These are phyloP conservation scores for Chenopodium suecicum DNA, from an alignment of 148 eudicot genomes.

Conservation along the genomic window DNA sequence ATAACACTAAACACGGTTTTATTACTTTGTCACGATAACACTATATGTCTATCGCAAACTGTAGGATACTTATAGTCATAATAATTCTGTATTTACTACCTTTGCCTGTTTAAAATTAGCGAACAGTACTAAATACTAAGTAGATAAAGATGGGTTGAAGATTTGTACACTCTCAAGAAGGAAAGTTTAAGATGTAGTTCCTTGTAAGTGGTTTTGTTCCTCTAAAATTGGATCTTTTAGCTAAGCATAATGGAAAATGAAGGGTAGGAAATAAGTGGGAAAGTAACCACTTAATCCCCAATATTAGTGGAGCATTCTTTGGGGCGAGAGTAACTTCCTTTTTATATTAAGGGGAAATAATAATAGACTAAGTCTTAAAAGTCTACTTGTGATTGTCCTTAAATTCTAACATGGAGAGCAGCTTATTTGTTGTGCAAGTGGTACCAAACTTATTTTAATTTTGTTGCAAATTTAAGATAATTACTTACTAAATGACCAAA, in stretches of 20 bases:
- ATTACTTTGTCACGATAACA: no score
- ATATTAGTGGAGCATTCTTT: constrained; percentile 26
- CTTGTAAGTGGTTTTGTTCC: background rate
- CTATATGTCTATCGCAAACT: no score
- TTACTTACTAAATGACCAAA: constrained; percentile 9
- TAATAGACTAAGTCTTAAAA: constrained; percentile 7
- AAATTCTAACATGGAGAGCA: constrained; percentile 22
- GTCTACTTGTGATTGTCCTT: constrained; percentile 1
- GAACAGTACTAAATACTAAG: background rate
- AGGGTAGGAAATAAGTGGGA: constrained; percentile 21
- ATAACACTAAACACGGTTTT: no score
- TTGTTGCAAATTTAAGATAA: background rate
- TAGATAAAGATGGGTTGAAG: background rate
- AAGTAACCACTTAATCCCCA: constrained; percentile 10
- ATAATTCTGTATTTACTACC: no score
- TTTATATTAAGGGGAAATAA: constrained; percentile 1
- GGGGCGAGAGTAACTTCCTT: constrained; percentile 17
- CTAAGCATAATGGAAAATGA: constrained; percentile 14
- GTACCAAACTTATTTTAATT: constrained; percentile 1
- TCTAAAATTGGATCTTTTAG: constrained; percentile 17
- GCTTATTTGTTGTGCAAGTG: constrained; percentile 7
- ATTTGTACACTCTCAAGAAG: background rate
- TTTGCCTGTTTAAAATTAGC: background rate
- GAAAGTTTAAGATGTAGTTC: background rate
- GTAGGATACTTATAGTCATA: no score